phyloP scores from a whole-genome alignment of 805 yeast genomes.

The Maudiozyma pseudohumilis region DNA sequence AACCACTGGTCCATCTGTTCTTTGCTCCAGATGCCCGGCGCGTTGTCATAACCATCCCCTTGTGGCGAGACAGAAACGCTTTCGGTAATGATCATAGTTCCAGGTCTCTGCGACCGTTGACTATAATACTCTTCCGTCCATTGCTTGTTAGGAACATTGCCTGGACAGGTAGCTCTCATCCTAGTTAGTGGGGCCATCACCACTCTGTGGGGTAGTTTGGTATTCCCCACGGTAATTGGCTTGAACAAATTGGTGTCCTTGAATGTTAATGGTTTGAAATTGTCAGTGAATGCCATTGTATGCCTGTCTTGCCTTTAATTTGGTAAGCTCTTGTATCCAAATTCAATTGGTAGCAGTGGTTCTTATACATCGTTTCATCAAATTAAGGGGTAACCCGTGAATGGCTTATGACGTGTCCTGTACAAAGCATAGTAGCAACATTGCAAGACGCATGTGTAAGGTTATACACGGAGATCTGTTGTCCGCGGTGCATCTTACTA shows the following conservation, averaged over 20 bases:
- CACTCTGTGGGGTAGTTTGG: constrained; percentile 27
- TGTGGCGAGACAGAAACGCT: constrained; percentile 39
- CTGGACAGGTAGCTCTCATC: constrained; percentile 27
- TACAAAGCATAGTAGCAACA: background rate
- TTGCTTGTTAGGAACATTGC: constrained; percentile 32
- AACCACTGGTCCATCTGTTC: constrained; percentile 42
- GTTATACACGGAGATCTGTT: background rate
- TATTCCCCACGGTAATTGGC: constrained; percentile 34
- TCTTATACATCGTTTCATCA: background rate
- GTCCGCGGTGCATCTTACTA: too few relatives aligned
- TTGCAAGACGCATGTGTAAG: background rate
- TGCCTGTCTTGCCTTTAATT: constrained; percentile 6
- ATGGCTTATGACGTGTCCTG: too few relatives aligned
- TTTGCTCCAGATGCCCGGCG: constrained; percentile 43
- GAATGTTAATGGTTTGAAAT: constrained; percentile 14
- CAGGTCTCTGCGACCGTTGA: constrained; percentile 42
- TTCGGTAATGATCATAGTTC: constrained; percentile 50
- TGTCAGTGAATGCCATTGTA: constrained; percentile 12
- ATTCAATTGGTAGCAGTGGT: background rate
- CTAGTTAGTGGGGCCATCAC: constrained; percentile 36
- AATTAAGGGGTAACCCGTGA: too few relatives aligned
- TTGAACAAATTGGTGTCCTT: constrained; percentile 30
- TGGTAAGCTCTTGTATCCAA: background rate
- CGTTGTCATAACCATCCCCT: constrained; percentile 32
- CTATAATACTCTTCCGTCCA: constrained; percentile 40